Percentiles rank a stretch among this genome's conserved stretches.
These are phyloP conservation scores for Aegle marmelos DNA, from an alignment of 345 rosid species.

Conservation along the genomic window DNA sequence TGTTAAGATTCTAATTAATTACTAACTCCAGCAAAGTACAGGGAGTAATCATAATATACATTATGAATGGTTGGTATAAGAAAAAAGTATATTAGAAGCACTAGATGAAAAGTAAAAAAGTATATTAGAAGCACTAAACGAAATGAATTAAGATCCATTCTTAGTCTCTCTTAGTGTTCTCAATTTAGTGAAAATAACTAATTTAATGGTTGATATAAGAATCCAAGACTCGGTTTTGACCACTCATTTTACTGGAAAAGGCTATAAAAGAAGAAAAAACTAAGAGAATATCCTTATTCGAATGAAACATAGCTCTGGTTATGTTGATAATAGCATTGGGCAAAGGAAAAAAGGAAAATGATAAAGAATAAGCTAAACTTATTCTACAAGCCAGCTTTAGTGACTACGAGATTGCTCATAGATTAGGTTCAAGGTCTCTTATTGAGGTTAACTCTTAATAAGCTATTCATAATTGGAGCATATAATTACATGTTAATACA, in stretches of 20 bases:
- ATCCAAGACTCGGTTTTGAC: no score
- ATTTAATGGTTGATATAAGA: no score
- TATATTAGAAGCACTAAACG: neutral
- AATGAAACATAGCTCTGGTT: slow-evolving; percentile 38
- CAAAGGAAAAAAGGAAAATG: slow-evolving; percentile 31
- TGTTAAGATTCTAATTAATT: neutral
- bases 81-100: neutral
- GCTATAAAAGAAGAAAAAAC: accelerated
- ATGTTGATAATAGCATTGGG: slow-evolving; percentile 26
- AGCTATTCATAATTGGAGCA: no score
- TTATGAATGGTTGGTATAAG: neutral
- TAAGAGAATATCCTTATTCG: neutral
- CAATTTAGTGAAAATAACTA: no score
- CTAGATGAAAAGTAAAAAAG: neutral
- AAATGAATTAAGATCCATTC: no score
- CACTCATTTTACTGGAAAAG: no score
- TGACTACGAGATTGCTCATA: slow-evolving; percentile 32
- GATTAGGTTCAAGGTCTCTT: slow-evolving; percentile 39
- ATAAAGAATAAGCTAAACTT: slow-evolving; percentile 38
- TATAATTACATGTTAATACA: no score
- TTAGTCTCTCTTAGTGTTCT: no score
- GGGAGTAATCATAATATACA: slow-evolving; percentile 16
- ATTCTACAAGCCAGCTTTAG: slow-evolving; percentile 32
- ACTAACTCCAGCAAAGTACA: neutral
- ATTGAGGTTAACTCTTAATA: slow-evolving; percentile 49